Base-by-base conservation (phyloP, 306 rosid genomes). In the Cucurbita argyrosperma region DNA sequence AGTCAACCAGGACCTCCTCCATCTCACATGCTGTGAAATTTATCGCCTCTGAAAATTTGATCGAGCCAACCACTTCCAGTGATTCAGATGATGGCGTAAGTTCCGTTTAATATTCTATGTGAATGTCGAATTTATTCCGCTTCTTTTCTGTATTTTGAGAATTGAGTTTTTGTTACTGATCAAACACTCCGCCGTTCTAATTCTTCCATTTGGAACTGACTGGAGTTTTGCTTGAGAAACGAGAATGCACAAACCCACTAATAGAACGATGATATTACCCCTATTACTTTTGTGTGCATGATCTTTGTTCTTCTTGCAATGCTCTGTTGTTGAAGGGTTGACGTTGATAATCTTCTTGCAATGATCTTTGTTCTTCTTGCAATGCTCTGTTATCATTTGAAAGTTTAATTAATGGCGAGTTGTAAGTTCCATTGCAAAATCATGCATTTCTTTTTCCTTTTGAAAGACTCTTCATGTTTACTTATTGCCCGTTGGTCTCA, bases 51-150 rank as follows among this genome's bases (percentile, higher is more conserved):
- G 90, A 86, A n/a, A 89, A 82, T 58, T 72, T 87, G 91, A 75
- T 74, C n/a, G 90, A 77, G 65, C 84, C 96, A 2, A 85, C 90
- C n/a, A 84, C 82, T 76, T 91, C 97, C 15, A 95, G 99, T 83
- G 99, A 95, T 74, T 95, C 99, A 9, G 99, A 91, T 43, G 96
- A 88, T 8, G 96, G 86, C 75, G 99, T 95, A 81, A 88, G 92
- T 70, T 70, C 73, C 77, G 65, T 55, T 62, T 6, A 60, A 43
- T 79, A 59, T 46, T 35, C 62, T 13, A 61, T 18, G 63, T 8
- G 61, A 81, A 57, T 60, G 76, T 57, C 21, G 43, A 74, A 60
- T 79, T 73, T 56, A 26, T 43, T 18, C 66, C 35, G 4, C 5
- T 56, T 57, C 53, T 8, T 56, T 73, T 73, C 38, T 73, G 65